Percentiles rank a stretch among this genome's conserved stretches.
These are phyloP conservation scores for Aureobasidium sp. DNA, from an alignment of 2,329 filamentous ascomycete genomes.

Conservation along the genomic window DNA sequence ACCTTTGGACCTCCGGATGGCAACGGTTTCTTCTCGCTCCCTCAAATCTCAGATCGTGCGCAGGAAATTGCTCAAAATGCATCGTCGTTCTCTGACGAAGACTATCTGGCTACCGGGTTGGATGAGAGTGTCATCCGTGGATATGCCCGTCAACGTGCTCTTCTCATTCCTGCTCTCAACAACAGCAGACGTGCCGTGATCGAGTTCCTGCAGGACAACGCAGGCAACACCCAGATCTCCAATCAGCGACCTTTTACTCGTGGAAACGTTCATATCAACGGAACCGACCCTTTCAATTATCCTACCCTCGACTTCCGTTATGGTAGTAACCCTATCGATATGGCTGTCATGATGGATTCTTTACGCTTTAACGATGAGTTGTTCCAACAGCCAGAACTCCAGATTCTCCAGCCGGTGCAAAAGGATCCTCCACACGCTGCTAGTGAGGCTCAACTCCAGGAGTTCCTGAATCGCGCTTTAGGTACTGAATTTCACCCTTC, in stretches of 20 bases:
- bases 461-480: conserved; percentile 23
- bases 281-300: conserved; percentile 12
- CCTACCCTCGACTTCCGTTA: conserved; percentile 24
- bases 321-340: conserved; percentile 23
- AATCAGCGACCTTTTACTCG: conserved; percentile 24
- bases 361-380: conserved; percentile 24
- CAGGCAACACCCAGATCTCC: conserved; percentile 23
- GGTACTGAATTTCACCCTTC: conserved; percentile 27
- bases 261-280: conserved; percentile 21
- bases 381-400: conserved; percentile 18
- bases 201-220: conserved; percentile 26
- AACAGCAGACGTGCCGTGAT: conserved; percentile 20
- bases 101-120: conserved; percentile 18
- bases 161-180: conserved; percentile 20
- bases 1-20: conserved; percentile 19
- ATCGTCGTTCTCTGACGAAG: conserved; percentile 14
- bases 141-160: conserved; percentile 19
- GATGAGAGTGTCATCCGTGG: conserved; percentile 19
- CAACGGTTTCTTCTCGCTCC: conserved; percentile 22
- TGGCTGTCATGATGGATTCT: conserved; percentile 17
- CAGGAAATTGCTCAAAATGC: conserved; percentile 12
- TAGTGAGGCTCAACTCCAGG: conserved; percentile 20
- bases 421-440: conserved; percentile 21
- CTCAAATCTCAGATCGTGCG: conserved; percentile 16
- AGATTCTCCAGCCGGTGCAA: conserved; percentile 20